Percentiles rank a stretch among this genome's conserved stretches.
These are phyloP conservation scores for Epichloe gansuensis DNA, from an alignment of 2,329 filamentous ascomycete genomes.

Conservation along the genomic window DNA sequence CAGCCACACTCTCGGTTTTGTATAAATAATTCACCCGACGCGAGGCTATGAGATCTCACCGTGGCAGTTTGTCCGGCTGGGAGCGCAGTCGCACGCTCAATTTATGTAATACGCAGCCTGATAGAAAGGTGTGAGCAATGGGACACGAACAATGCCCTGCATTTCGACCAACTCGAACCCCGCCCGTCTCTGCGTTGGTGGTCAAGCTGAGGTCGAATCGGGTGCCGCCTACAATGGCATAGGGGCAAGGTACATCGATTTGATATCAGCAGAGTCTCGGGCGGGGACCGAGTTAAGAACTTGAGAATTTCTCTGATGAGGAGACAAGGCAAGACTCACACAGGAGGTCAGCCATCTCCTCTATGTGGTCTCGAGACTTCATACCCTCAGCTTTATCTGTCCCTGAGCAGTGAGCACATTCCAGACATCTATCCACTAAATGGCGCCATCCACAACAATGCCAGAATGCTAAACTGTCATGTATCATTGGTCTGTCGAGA, in stretches of 20 bases:
- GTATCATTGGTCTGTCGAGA: too few relatives aligned
- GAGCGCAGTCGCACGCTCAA: constrained; percentile 15
- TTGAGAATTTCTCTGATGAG: constrained; percentile 15
- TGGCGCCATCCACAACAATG: too few relatives aligned
- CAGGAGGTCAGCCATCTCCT: constrained; percentile 7
- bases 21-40: too few relatives aligned
- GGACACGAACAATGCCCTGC: constrained; percentile 14
- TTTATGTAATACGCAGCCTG: constrained; percentile 17
- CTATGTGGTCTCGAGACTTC: too few relatives aligned
- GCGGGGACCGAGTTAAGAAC: constrained; percentile 9
- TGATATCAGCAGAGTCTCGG: background rate
- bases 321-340: background rate
- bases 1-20: too few relatives aligned
- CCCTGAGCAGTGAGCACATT: too few relatives aligned
- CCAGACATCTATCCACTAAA: too few relatives aligned
- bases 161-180: constrained; percentile 32
- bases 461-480: too few relatives aligned
- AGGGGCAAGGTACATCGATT: constrained; percentile 16
- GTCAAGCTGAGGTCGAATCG: constrained; percentile 42
- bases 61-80: constrained; percentile 13
- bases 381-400: too few relatives aligned
- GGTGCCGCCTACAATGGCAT: constrained; percentile 50
- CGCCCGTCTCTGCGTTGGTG: constrained; percentile 37
- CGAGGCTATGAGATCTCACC: too few relatives aligned
- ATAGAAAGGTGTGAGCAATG: background rate